Evolutionary conservation across 805 yeast genomes (phyloP).

Genomic region (Allodekkera sacchari): DNA sequence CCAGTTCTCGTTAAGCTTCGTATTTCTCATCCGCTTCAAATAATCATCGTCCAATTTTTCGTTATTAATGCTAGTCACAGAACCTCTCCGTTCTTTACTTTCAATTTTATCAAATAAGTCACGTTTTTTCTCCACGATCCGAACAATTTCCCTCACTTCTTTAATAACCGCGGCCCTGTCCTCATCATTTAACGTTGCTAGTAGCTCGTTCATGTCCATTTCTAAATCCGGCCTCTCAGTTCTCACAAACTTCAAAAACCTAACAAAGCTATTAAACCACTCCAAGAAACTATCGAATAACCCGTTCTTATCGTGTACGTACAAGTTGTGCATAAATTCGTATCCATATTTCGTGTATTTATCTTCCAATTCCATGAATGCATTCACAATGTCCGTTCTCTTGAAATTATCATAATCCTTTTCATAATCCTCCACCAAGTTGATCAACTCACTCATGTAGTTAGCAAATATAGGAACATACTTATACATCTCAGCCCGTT

Average conservation of each 20-base stretch:
- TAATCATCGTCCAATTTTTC: constrained; percentile 14
- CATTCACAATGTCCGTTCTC: constrained; percentile 53
- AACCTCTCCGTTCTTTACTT: constrained; percentile 4
- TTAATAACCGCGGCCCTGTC: constrained; percentile 21
- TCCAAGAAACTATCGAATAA: constrained; percentile 62
- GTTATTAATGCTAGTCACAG: neutral
- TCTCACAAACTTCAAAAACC: constrained; percentile 56
- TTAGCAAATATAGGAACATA: constrained; percentile 56
- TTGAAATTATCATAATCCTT: constrained; percentile 33
- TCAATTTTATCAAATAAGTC: constrained; percentile 28
- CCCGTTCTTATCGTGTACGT: constrained; percentile 56
- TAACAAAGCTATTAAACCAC: constrained; percentile 67
- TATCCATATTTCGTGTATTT: constrained; percentile 68
- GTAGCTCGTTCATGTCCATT: constrained; percentile 36
- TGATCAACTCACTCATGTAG: constrained; percentile 61
- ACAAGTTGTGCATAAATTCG: constrained; percentile 73
- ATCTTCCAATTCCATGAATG: constrained; percentile 55
- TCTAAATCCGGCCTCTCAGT: constrained; percentile 29
- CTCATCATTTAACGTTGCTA: constrained; percentile 10
- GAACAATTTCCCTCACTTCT: constrained; percentile 35
- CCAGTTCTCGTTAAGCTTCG: constrained; percentile 32
- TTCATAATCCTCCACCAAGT: constrained; percentile 41
- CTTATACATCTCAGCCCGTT: constrained; percentile 54
- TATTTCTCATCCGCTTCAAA: constrained; percentile 15
- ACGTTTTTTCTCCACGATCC: constrained; percentile 29